Base-by-base conservation (phyloP, 345 rosid genomes). In the Cardamine chenopodiifolia region DNA sequence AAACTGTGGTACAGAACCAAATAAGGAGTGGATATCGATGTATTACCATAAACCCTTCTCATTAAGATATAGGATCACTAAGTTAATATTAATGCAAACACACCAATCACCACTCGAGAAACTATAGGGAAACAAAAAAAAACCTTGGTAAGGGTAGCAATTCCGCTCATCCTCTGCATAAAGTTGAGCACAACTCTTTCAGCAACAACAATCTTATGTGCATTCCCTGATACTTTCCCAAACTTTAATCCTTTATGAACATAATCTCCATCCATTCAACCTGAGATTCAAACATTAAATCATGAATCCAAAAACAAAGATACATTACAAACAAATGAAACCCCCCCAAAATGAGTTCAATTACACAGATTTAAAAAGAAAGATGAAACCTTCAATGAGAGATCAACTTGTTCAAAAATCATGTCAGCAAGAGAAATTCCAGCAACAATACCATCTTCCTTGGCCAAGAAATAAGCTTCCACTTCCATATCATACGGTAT, bases 111-210 rank as follows among this genome's bases (percentile, higher is more conserved):
- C 57, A 50, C 35, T 75, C 19, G 8, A 55, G 54, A 60, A 45
- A 25, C 34, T 49, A 59, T 2, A 39, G 61, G 2, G 22, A n/a
- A 10, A 23, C 4, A 60, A 54, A 26, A 13, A 6, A 14, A 56
- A 17, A 92, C 98, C 96, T 88, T 90, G 52, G 99, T 92, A 68
- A 96, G 82, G 20, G 99, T 90, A 4, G 99, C 99, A 78, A 92
- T 90, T 72, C 97, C 99, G 62, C 98, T 96, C 98, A 92, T 96
- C 84, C 95, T 86, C 82, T 96, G 98, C 93, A 96, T 89, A 80
- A 92, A 96, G 75, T 96, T 92, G 58, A 96, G 86, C 69, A 76
- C 97, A 73, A 92, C 89, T 68, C 99, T 86, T 85, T 96, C 99
- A 13, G 98, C 90, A 62, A 88, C 88, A 77, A 96, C 88, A 64